These are phyloP conservation scores for Gremmenia infestans DNA, from an alignment of 2,329 filamentous ascomycete genomes.

Conservation along the genomic window DNA sequence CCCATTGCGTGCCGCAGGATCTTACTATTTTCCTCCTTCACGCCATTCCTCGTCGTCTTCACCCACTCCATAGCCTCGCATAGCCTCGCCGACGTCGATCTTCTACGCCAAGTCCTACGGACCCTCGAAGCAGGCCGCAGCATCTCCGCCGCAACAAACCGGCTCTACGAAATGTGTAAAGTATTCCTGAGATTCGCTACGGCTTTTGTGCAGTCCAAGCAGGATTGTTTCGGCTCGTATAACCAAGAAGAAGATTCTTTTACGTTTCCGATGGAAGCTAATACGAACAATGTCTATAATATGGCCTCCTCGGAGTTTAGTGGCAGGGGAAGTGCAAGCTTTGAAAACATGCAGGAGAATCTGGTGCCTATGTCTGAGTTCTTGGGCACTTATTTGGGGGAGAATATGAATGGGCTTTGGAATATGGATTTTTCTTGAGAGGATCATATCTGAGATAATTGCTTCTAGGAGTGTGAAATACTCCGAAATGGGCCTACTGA, in stretches of 20 bases:
- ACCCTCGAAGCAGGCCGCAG: conserved; percentile 9
- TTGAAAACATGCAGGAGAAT: neutral
- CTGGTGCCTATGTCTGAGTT: conserved; percentile 8
- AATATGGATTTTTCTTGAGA: conserved; percentile 2
- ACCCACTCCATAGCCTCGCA: conserved; percentile 14
- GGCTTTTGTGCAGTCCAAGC: conserved; percentile 7
- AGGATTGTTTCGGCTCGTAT: conserved; percentile 8
- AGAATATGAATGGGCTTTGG: conserved; percentile 9
- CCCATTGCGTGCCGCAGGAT: conserved; percentile 3
- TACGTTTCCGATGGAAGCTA: conserved; percentile 1
- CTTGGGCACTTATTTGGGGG: conserved; percentile 8
- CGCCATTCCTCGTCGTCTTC: conserved; percentile 17
- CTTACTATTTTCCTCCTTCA: conserved; percentile 13
- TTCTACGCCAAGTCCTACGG: conserved; percentile 11
- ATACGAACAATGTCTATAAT: neutral
- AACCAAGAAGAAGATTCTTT: conserved; percentile 13
- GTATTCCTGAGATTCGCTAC: conserved; percentile 14
- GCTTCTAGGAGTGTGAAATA: too few species aligned
- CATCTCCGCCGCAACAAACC: conserved; percentile 8
- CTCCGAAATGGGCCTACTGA: too few species aligned
- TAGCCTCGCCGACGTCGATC: conserved; percentile 6
- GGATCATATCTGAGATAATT: neutral
- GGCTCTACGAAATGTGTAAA: conserved; percentile 12
- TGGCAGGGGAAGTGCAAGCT: neutral
- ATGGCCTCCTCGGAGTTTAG: neutral